Evolutionary conservation across 805 yeast species (phyloP), one percentile per base, ranked within the genome.

Genomic region (Yarrowia hollandica): DNA sequence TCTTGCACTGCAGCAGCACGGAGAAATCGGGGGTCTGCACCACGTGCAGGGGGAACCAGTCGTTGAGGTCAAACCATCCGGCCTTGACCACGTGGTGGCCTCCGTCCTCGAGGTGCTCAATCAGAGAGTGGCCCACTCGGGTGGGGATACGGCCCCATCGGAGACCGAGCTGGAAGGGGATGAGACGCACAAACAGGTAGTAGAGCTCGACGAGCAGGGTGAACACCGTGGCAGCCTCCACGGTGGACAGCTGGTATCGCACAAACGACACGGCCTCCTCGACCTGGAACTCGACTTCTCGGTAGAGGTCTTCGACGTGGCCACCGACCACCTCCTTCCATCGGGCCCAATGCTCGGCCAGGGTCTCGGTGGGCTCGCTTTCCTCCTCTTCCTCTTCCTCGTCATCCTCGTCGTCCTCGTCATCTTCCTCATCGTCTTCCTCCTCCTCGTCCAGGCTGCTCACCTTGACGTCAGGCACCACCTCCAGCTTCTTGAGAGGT

Each of bases 271-370:
- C 56, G 19, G 63, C 33, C 34, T 55, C 62, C 52, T 50, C 55
- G n/a, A 62, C 25, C 58, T 52, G 58, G 58, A 52, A 52, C 33
- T 31, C 33, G 18, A 26, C 14, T 22, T 31, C 19, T n/a, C 60
- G 64, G 23, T 34, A 23, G 52, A 60, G 62, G 56, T 56, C 64
- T 16, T 67, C 70, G 44, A 58, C 30, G 22, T 63, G 54, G 58
- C 67, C 72, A 18, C 61, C 62, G 19, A 67, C 65, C 12, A 52
- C 64, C 39, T 65, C 62, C 31, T 63, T 38, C 65, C 66, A 64
- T 25, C 65, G 68, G 61, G 56, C n/a, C 61, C 63, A 34, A 62
- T 59, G 39, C 64, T 55, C 42, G 50, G 19, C 28, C 59, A 21
- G 58, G 46, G 38, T 23, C 62, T 28, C 62, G 61, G 12, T 16